phyloP scores from a whole-genome alignment of 108 stramenopile species.

The Skeletonema menzelii region DNA sequence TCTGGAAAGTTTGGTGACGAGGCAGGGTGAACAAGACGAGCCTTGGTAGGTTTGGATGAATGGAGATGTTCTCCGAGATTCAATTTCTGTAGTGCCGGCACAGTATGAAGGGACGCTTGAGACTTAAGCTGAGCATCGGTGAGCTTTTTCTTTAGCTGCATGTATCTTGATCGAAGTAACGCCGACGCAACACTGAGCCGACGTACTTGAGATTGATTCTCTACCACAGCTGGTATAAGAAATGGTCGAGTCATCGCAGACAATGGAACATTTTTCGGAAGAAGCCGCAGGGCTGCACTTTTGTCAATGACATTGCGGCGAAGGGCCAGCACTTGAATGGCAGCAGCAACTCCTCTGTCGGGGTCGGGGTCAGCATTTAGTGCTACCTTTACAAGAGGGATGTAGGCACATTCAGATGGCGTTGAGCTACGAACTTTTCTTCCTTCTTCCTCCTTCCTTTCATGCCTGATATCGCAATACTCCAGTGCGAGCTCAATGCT shows the following conservation, averaged over 20 bases:
- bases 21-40: conserved; percentile 58
- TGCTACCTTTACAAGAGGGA: conserved; percentile 84
- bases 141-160: conserved; percentile 71
- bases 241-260: conserved; percentile 77
- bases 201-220: conserved; percentile 82
- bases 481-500: conserved; percentile 84
- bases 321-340: conserved; percentile 82
- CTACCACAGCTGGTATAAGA: conserved; percentile 83
- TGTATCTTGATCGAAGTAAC: conserved; percentile 71
- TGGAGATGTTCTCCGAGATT: conserved; percentile 79
- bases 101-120: conserved; percentile 68
- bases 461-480: conserved; percentile 83
- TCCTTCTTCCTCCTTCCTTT: conserved; percentile 59
- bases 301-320: conserved; percentile 78
- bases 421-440: conserved; percentile 28
- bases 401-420: conserved; percentile 66
- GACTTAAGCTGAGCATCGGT: conserved; percentile 83
- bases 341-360: conserved; percentile 66
- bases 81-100: conserved; percentile 65
- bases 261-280: conserved; percentile 82
- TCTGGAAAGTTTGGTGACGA: conserved; percentile 79
- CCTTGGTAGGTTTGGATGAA: conserved; percentile 77
- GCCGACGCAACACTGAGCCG: conserved; percentile 78
- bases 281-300: conserved; percentile 73
- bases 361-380: conserved; percentile 69